phyloP scores from a whole-genome alignment of 371 early-diverging fungal species.

The Haplosporangium sp. region DNA sequence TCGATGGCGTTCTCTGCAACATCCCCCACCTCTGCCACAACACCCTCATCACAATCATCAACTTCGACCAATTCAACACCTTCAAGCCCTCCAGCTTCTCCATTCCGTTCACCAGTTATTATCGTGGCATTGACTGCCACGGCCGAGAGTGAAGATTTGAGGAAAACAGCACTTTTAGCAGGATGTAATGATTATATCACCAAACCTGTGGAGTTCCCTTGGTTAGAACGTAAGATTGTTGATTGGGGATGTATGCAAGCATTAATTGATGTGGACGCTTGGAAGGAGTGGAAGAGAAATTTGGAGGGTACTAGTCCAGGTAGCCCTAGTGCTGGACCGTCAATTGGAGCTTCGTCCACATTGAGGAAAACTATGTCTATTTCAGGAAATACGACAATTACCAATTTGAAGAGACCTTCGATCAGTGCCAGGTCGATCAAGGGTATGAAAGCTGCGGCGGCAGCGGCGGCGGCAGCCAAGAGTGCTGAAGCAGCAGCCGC shows the following conservation, averaged over 20 bases:
- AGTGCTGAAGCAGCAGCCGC: conserved; percentile 7
- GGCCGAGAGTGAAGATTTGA: conserved; percentile 74
- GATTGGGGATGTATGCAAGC: conserved; percentile 97
- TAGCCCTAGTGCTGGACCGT: conserved; percentile 10
- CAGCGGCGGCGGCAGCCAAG: conserved; percentile 21
- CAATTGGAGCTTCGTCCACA: not conserved
- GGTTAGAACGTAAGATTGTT: conserved; percentile 88
- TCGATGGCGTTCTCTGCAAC: conserved; percentile 1
- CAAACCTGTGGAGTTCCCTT: conserved; percentile 85
- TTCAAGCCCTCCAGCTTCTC: conserved; percentile 47
- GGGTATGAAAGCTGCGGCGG: conserved; percentile 18
- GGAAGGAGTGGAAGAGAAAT: conserved; percentile 75
- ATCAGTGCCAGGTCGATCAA: conserved; percentile 41
- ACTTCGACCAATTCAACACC: not conserved
- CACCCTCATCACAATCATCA: conserved; percentile 11
- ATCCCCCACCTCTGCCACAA: conserved; percentile 10
- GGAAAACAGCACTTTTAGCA: conserved; percentile 83
- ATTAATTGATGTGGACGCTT: conserved; percentile 87
- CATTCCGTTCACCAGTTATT: conserved; percentile 82
- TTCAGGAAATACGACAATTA: conserved; percentile 18
- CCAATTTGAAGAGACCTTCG: conserved; percentile 44
- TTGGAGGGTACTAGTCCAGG: conserved; percentile 29
- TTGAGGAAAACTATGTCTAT: conserved; percentile 22
- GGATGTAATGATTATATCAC: conserved; percentile 93
- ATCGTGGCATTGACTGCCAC: conserved; percentile 92